Evolutionary conservation across 805 yeast species (phyloP).

Genomic region (Hanseniaspora mollemarum): DNA sequence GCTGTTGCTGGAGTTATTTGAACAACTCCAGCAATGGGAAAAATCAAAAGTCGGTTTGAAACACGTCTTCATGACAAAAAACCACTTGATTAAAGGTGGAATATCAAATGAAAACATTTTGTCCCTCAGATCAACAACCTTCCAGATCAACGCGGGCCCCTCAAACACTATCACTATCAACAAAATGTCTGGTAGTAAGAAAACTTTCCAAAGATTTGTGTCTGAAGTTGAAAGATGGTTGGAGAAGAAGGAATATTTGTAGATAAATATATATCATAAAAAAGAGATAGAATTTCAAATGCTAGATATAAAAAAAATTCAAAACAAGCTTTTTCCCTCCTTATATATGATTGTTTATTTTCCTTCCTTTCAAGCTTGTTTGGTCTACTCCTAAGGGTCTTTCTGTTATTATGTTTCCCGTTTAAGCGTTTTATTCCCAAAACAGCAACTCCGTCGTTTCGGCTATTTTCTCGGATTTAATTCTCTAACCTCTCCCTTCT

Average conservation of each 20-base stretch:
- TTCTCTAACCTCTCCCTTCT: no score
- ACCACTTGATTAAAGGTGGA: conserved; percentile 44
- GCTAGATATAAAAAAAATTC: no score
- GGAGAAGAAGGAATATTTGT: conserved; percentile 46
- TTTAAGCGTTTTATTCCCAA: no score
- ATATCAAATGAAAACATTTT: conserved; percentile 51
- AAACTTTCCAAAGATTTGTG: conserved; percentile 48
- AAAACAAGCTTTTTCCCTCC: no score
- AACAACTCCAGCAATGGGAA: conserved; percentile 56
- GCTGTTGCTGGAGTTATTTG: conserved; percentile 51
- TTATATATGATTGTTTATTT: no score
- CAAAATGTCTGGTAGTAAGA: conserved; percentile 53
- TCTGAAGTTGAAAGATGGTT: conserved; percentile 55
- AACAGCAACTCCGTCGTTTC: no score
- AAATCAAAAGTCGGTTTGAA: conserved; percentile 47
- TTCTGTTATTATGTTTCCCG: no score
- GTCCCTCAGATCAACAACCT: conserved; percentile 52
- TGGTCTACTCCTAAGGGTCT: no score
- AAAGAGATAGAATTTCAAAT: no score
- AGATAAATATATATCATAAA: not conserved
- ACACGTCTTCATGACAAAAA: conserved; percentile 38
- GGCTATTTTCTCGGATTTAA: no score
- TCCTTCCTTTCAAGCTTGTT: no score
- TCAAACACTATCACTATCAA: conserved; percentile 40
- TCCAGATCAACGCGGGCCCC: conserved; percentile 33